Evolutionary conservation across 208 protist genomes (phyloP).

Genomic region (Acanthamoeba healyi): DNA sequence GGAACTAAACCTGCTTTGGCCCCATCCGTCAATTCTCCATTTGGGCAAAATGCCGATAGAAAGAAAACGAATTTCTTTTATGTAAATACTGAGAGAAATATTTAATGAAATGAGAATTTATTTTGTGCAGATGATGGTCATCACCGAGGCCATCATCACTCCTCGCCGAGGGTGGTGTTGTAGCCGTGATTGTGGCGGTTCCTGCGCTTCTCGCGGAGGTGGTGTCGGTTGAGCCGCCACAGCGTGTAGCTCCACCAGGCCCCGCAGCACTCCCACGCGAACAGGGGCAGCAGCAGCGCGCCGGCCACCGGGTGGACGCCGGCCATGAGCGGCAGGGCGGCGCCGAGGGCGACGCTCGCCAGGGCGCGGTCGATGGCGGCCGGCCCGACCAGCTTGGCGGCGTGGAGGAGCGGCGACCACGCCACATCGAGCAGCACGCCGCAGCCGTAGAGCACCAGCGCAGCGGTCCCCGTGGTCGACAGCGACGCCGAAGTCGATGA

Average conservation of each 20-base stretch:
- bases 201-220: neutral
- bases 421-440: neutral
- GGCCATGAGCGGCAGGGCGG: neutral
- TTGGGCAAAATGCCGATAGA: too few relatives aligned
- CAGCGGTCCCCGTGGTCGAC: neutral
- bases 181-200: neutral
- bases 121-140: too few relatives aligned
- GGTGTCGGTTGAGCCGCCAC: conserved; percentile 5
- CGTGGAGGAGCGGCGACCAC: conserved; percentile 21
- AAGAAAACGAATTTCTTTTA: too few relatives aligned
- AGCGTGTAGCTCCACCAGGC: conserved; percentile 4
- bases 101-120: too few relatives aligned
- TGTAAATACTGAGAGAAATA: too few relatives aligned
- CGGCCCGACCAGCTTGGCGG: conserved; percentile 15
- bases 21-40: neutral
- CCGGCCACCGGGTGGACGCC: neutral
- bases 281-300: neutral
- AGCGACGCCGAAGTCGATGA: neutral
- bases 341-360: neutral
- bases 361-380: neutral
- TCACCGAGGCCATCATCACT: too few relatives aligned
- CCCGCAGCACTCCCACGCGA: conserved; percentile 37
- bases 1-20: too few relatives aligned
- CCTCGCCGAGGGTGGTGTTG: conserved; percentile 3
- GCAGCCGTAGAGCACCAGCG: neutral